These are phyloP conservation scores for Podospora tetraspora DNA, from an alignment of 495 filamentous ascomycete genomes.

Conservation along the genomic window DNA sequence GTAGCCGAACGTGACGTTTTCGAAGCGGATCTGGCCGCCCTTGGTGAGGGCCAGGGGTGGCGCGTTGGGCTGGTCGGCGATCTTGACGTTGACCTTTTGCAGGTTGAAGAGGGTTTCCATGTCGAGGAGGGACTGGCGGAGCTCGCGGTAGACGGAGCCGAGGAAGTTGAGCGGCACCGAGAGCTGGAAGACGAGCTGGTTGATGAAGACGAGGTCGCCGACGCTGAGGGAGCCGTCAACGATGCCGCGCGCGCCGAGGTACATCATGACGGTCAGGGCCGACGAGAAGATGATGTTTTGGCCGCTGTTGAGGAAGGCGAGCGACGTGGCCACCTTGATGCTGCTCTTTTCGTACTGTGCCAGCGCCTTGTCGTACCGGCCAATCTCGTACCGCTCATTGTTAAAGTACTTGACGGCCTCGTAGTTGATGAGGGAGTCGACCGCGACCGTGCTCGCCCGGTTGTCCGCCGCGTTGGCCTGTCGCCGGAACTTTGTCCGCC, in stretches of 20 bases:
- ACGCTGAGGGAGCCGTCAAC: slow-evolving; percentile 75
- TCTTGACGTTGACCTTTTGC: slow-evolving; percentile 92
- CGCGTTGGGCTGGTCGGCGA: slow-evolving; percentile 70
- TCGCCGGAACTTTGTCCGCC: slow-evolving; percentile 93
- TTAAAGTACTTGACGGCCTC: slow-evolving; percentile 99
- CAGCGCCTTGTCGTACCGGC: slow-evolving; percentile 82
- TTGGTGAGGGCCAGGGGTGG: slow-evolving; percentile 62
- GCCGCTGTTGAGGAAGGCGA: slow-evolving; percentile 93
- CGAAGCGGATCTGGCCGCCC: slow-evolving; percentile 86
- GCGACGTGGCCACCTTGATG: slow-evolving; percentile 91
- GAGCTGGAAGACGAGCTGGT: slow-evolving; percentile 97
- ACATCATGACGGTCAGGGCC: slow-evolving; percentile 98
- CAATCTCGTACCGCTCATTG: slow-evolving; percentile 91
- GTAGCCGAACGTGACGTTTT: slow-evolving; percentile 95
- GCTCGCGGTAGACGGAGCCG: slow-evolving; percentile 90
- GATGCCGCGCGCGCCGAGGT: slow-evolving; percentile 82
- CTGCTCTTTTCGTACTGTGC: slow-evolving; percentile 84
- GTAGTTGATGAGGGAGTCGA: slow-evolving; percentile 96
- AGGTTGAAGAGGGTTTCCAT: slow-evolving; percentile 99
- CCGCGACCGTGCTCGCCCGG: slow-evolving; percentile 87
- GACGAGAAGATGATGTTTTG: slow-evolving; percentile 97
- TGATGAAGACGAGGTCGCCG: slow-evolving; percentile 97
- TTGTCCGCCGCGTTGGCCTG: slow-evolving; percentile 96
- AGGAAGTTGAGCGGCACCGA: slow-evolving; percentile 95
- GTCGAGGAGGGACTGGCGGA: slow-evolving; percentile 88